Evolutionary conservation across 179 eudicot genomes (phyloP).

Genomic region (Kewa caespitosa): DNA sequence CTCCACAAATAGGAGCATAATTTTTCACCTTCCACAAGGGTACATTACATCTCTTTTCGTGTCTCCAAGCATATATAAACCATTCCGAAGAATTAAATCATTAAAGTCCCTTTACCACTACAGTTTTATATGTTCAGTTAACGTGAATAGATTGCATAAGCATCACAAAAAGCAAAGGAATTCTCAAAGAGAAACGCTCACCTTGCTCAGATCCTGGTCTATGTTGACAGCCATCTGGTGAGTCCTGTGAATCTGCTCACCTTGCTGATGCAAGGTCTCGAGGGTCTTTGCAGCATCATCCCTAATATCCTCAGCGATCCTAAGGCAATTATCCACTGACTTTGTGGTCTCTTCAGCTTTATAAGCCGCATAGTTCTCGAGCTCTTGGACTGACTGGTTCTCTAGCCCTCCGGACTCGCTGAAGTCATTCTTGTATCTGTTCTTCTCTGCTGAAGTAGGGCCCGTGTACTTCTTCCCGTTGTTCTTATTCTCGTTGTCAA

Average conservation of each 20-base stretch:
- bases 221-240: constrained; percentile 69
- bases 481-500: constrained; percentile 20
- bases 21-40: no score
- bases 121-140: not conserved
- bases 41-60: no score
- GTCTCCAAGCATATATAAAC: no score
- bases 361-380: constrained; percentile 73
- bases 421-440: constrained; percentile 30
- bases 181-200: constrained; percentile 9
- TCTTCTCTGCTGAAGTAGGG: constrained; percentile 26
- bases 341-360: constrained; percentile 76
- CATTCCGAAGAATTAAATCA: not conserved
- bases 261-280: constrained; percentile 90
- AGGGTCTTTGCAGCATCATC: constrained; percentile 71
- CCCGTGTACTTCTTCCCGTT: constrained; percentile 9
- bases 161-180: not conserved
- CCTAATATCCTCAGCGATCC: constrained; percentile 85
- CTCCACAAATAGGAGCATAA: no score
- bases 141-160: not conserved
- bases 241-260: constrained; percentile 91
- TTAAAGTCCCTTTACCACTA: not conserved
- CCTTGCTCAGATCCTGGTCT: constrained; percentile 86
- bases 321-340: constrained; percentile 63
- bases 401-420: constrained; percentile 51
- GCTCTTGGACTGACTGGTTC: constrained; percentile 77